Evolutionary conservation across 2,329 filamentous ascomycete genomes (phyloP).

Genomic region (Cordyceps pruinosa): DNA sequence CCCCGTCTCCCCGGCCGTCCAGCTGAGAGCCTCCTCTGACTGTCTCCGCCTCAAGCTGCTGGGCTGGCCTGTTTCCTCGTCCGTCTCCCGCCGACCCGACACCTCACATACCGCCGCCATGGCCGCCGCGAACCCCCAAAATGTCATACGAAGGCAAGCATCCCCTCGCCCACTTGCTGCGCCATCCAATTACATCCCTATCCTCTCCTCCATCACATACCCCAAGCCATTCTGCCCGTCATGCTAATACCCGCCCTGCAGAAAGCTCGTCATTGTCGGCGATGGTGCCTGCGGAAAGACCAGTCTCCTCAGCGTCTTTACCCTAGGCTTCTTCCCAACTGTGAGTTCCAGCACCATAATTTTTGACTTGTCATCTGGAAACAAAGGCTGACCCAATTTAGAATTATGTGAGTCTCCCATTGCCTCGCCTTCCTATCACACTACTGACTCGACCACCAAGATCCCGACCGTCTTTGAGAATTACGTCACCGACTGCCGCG

Average conservation of each 20-base stretch:
- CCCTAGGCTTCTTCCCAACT: constrained; percentile 93
- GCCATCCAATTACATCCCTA: not conserved
- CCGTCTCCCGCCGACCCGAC: not conserved
- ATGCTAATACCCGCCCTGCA: constrained; percentile 29
- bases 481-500: constrained; percentile 97
- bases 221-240: not conserved
- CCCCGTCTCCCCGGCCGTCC: not conserved
- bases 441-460: constrained; percentile 35
- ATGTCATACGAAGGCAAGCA: constrained; percentile 13
- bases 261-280: constrained; percentile 94
- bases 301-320: constrained; percentile 94
- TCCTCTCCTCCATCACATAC: not conserved
- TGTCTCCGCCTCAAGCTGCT: not conserved
- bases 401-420: constrained; percentile 49
- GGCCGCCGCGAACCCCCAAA: constrained; percentile 10
- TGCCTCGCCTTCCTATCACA: constrained; percentile 1
- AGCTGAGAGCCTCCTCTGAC: not conserved
- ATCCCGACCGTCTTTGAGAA: constrained; percentile 98
- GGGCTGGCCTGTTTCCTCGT: not conserved
- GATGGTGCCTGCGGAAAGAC: constrained; percentile 98
- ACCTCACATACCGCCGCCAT: constrained; percentile 5
- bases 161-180: not conserved
- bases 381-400: constrained; percentile 25
- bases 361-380: constrained; percentile 16
- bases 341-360: constrained; percentile 48